Conservation (phyloP, 2,329 filamentous ascomycete genomes). For the Canariomyces notabilis region DNA sequence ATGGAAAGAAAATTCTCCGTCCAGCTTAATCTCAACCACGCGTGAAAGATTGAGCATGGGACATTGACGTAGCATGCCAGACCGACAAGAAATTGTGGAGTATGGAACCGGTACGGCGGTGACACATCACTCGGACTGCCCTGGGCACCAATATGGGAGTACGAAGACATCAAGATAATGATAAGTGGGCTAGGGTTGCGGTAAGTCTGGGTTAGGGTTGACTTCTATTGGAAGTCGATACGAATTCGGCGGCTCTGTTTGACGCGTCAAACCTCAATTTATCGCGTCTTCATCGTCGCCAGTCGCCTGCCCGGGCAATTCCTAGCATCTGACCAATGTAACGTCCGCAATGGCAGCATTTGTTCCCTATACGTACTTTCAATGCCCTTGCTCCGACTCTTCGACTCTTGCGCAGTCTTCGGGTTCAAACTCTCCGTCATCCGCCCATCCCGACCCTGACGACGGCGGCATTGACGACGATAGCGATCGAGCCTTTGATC, state of each 20-base stretch:
- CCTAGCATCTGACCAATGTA: conserved; percentile 6
- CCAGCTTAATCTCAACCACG: neutral
- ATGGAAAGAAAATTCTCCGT: neutral
- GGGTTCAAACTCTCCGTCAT: conserved; percentile 27
- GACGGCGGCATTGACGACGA: conserved; percentile 74
- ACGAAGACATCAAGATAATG: too few relatives aligned
- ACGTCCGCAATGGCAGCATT: conserved; percentile 42
- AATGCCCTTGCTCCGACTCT: conserved; percentile 58
- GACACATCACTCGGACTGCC: too few relatives aligned
- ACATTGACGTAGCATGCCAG: neutral
- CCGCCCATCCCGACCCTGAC: conserved; percentile 56
- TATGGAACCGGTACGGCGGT: too few relatives aligned
- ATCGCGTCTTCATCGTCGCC: neutral
- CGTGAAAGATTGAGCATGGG: neutral
- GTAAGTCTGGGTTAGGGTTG: neutral
- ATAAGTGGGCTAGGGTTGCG: neutral
- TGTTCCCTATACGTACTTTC: conserved; percentile 61
- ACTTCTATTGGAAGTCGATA: too few relatives aligned
- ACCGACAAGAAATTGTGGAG: neutral
- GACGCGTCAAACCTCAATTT: neutral
- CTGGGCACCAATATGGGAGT: too few relatives aligned
- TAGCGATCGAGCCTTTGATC: conserved; percentile 79
- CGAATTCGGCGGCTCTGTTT: too few relatives aligned
- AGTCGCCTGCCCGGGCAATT: neutral
- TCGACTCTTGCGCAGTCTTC: conserved; percentile 27